Percentiles rank a stretch among this genome's conserved stretches.
Conservation (phyloP, 2,329 filamentous ascomycete species). For the Colletotrichum higginsianum region DNA sequence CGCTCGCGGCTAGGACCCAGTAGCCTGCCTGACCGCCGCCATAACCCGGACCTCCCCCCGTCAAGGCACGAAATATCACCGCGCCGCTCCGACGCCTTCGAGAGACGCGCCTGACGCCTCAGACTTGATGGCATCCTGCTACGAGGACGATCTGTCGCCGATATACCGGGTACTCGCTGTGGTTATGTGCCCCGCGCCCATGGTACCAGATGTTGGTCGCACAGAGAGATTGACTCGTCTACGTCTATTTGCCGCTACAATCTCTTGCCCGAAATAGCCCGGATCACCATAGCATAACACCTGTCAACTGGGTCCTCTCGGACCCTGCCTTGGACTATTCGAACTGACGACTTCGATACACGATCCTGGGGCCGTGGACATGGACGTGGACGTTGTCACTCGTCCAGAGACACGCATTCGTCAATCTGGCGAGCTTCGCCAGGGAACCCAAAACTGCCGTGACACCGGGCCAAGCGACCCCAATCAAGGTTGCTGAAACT, state of each 20-base stretch:
- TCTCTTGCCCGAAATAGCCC: not conserved
- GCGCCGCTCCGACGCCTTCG: constrained; percentile 7
- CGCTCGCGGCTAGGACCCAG: constrained; percentile 1
- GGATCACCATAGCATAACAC: not conserved
- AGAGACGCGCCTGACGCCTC: constrained; percentile 7
- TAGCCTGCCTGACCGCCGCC: constrained; percentile 7
- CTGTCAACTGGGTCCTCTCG: constrained; percentile 8
- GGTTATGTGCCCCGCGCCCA: not conserved
- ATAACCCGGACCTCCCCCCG: not conserved
- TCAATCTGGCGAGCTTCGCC: constrained; percentile 6
- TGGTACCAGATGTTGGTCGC: not conserved
- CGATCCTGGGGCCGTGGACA: constrained; percentile 5
- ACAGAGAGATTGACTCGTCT: not conserved
- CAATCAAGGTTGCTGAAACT: constrained; percentile 39
- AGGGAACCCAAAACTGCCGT: constrained; percentile 33
- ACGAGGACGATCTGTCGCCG: not conserved
- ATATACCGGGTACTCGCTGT: not conserved
- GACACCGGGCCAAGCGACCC: constrained; percentile 40
- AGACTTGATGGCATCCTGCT: not conserved
- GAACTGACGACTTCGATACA: not conserved
- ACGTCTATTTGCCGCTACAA: no score
- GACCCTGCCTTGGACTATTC: not conserved
- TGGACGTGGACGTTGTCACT: constrained; percentile 5
- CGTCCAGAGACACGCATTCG: not conserved
- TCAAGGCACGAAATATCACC: constrained; percentile 36